phyloP scores from a whole-genome alignment of 2,329 filamentous ascomycete genomes.

The Xylariaceae sp. region DNA sequence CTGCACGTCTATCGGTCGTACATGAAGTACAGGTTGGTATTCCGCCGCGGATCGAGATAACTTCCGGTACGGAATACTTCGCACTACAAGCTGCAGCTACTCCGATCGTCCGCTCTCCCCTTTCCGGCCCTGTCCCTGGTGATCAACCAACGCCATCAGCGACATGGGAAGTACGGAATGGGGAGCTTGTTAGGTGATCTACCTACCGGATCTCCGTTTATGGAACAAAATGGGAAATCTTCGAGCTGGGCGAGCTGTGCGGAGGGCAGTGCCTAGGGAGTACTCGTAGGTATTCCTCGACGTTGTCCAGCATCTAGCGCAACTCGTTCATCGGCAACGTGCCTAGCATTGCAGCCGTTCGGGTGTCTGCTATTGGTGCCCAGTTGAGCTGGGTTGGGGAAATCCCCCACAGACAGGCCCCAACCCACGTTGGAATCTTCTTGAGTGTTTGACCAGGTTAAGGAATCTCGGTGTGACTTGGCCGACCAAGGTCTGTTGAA shows the following conservation, averaged over 20 bases:
- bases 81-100: neutral
- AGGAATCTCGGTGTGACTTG: neutral
- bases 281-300: neutral
- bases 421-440: neutral
- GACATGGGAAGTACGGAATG: neutral
- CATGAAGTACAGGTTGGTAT: neutral
- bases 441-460: neutral
- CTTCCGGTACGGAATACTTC: neutral
- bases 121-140: neutral
- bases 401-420: neutral
- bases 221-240: no score
- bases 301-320: constrained; percentile 9
- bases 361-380: constrained; percentile 8
- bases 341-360: constrained; percentile 7
- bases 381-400: neutral
- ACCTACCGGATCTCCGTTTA: no score
- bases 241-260: no score
- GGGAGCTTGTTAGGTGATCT: no score
- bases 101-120: no score
- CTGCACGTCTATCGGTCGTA: neutral
- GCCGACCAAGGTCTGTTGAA: neutral
- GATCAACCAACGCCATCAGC: neutral
- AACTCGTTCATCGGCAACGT: constrained; percentile 9
- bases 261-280: no score
- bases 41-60: no score